Percentiles rank a stretch among this genome's conserved stretches.
Conservation (phyloP, 345 rosid species). For the Microcos paniculata region DNA sequence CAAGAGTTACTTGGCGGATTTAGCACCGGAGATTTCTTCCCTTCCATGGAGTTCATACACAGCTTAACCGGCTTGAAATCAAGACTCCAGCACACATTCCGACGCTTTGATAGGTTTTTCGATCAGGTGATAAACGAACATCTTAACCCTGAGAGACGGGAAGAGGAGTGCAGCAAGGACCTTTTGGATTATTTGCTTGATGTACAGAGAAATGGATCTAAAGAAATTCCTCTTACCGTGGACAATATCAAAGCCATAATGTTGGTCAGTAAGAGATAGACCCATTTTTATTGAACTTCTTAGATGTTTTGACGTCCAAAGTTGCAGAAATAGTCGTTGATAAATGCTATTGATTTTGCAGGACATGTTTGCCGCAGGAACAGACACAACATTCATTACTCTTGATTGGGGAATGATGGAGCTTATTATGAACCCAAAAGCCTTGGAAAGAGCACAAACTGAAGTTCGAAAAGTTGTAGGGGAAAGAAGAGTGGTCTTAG, state of each 20-base stretch:
- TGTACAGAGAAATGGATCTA: slow-evolving; percentile 21
- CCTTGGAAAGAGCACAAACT: slow-evolving; percentile 28
- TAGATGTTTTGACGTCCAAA: too few relatives aligned
- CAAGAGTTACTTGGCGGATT: slow-evolving; percentile 35
- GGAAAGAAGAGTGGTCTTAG: slow-evolving; percentile 19
- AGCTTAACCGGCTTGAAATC: slow-evolving; percentile 35
- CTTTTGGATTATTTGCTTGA: slow-evolving; percentile 38
- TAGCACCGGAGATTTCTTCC: slow-evolving; percentile 43
- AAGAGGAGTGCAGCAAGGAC: slow-evolving; percentile 24
- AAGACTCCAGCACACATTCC: slow-evolving; percentile 26
- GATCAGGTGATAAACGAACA: slow-evolving; percentile 39
- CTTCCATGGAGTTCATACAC: slow-evolving; percentile 43
- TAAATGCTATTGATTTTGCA: background rate
- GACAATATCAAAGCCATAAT: slow-evolving; percentile 47
- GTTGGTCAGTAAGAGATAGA: slow-evolving; percentile 29
- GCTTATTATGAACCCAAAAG: slow-evolving; percentile 33
- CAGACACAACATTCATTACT: slow-evolving; percentile 38
- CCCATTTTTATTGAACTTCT: background rate
- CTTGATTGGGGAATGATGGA: slow-evolving; percentile 48
- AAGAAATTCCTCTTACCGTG: slow-evolving; percentile 35
- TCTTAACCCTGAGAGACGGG: slow-evolving; percentile 12
- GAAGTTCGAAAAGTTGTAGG: slow-evolving; percentile 28
- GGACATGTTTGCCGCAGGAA: slow-evolving; percentile 50
- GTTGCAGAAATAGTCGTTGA: background rate
- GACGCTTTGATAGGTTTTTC: slow-evolving; percentile 33